Evolutionary conservation across 768 basidiomycete genomes (phyloP).

Genomic region (Solioccasus polychromus): DNA sequence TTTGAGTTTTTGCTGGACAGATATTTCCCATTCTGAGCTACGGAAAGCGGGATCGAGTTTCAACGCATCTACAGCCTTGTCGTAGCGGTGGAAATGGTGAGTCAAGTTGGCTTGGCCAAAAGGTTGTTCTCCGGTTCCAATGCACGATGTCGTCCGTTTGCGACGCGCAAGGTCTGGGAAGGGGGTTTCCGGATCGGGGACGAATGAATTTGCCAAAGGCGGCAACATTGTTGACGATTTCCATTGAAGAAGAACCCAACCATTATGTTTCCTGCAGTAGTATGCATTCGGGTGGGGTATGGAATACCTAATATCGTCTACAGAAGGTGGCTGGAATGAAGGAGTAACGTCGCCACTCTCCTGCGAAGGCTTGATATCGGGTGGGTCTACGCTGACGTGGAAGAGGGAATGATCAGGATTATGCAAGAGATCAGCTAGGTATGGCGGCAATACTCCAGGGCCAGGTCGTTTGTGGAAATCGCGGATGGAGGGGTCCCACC

Average conservation of each 20-base stretch:
- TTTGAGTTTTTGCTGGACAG: constrained; percentile 48
- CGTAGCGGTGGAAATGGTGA: constrained; percentile 81
- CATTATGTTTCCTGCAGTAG: constrained; percentile 79
- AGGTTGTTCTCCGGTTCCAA: constrained; percentile 47
- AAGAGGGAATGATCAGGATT: constrained; percentile 71
- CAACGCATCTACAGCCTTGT: constrained; percentile 64
- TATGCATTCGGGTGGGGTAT: constrained; percentile 82
- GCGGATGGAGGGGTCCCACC: constrained; percentile 63
- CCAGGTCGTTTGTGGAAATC: constrained; percentile 56
- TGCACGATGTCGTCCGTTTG: constrained; percentile 47
- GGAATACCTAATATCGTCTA: constrained; percentile 62
- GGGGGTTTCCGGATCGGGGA: constrained; percentile 35
- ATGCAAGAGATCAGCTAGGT: constrained; percentile 65
- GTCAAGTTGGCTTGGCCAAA: constrained; percentile 54
- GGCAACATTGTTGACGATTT: constrained; percentile 60
- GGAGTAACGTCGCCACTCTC: constrained; percentile 16
- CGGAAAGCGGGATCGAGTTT: constrained; percentile 62
- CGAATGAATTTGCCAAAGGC: constrained; percentile 56
- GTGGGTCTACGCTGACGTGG: constrained; percentile 47
- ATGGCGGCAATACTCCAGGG: constrained; percentile 64
- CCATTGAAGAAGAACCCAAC: constrained; percentile 77
- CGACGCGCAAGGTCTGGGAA: constrained; percentile 59
- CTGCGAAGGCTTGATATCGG: constrained; percentile 30
- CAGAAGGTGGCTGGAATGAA: constrained; percentile 42
- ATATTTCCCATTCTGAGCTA: constrained; percentile 58